Base-by-base conservation (phyloP, 805 yeast genomes). In the Alloascoidea africana region DNA sequence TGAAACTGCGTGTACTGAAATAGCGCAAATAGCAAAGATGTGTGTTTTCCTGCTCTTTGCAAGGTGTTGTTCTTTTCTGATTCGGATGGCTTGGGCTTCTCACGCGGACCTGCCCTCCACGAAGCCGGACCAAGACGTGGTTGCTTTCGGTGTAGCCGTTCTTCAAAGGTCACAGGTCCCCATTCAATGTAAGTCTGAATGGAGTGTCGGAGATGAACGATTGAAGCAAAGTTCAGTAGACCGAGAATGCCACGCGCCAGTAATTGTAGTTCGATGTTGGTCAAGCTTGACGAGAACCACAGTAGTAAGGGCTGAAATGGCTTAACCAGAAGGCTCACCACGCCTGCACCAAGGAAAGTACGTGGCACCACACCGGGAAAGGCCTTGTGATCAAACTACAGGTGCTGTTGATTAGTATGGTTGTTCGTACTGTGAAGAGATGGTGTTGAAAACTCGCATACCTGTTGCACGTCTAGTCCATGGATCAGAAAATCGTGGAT, bases 351-450 rank as follows among this genome's bases (percentile, higher is more conserved):
- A 8, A 83, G 50, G 49, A 86, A 87, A 0, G 94, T 72, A 38
- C 96, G 65, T 18, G 94, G 94, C 4, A 89, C 95, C 2, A 65
- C 87, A 2, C 96, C 96, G 0, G 96, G 94, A 52, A 84, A 89
- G 38, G 63, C 55, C 4, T 63, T 43, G 53, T 89, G 97, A 51
- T 89, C 96, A 51, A 68, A 89, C 36, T 59, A n/a, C n/a, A n/a
- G n/a, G n/a, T n/a, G n/a, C n/a, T 43, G 1, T 57, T 42, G 30
- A 23, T 8, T 23, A 23, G n/a, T 8, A 23, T n/a, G 30, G 30
- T 23, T 8, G 8, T 23, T 8, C 13, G 8, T 23, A 23, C n/a
- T 8, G n/a, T n/a, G 30, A 8, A n/a, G n/a, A 23, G 30, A 23
- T 23, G 30, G 30, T 18, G 27, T 27, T 17, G 13, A 3, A 17